phyloP scores from a whole-genome alignment of 2,329 filamentous ascomycete species.

The Talaromyces sp. region DNA sequence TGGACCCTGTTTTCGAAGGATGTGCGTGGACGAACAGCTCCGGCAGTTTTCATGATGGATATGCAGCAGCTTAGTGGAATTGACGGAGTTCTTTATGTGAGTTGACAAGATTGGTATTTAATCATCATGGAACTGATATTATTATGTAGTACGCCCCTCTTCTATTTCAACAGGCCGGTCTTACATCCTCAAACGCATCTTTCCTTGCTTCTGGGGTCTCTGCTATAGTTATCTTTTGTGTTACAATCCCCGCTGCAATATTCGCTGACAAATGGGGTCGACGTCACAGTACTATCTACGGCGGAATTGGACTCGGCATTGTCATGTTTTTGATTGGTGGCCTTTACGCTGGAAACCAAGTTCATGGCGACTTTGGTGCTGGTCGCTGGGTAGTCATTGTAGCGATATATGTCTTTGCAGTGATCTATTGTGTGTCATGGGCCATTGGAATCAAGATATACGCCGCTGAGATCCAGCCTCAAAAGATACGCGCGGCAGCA shows the following conservation, averaged over 20 bases:
- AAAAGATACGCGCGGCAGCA: constrained; percentile 49
- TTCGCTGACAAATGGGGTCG: constrained; percentile 55
- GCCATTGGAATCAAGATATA: constrained; percentile 53
- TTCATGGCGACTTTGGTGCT: constrained; percentile 21
- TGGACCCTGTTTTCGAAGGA: too few species aligned
- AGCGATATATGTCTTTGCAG: constrained; percentile 21
- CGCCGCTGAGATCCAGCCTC: constrained; percentile 54
- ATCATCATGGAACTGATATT: background rate
- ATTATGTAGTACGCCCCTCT: constrained; percentile 52
- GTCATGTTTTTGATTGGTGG: constrained; percentile 28
- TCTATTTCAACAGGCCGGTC: constrained; percentile 55
- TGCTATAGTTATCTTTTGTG: constrained; percentile 52
- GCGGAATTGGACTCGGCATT: constrained; percentile 45
- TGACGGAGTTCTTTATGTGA: constrained; percentile 48
- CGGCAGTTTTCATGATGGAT: constrained; percentile 53
- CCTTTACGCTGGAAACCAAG: constrained; percentile 25
- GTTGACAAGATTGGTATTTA: background rate
- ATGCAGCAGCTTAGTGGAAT: constrained; percentile 59
- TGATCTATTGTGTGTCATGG: constrained; percentile 39
- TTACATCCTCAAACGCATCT: constrained; percentile 48
- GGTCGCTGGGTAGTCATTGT: constrained; percentile 26
- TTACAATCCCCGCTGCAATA: constrained; percentile 53
- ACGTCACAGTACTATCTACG: constrained; percentile 48
- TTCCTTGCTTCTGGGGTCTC: constrained; percentile 60
- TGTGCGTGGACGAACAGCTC: constrained; percentile 12